Evolutionary conservation across 352 stramenopile genomes (phyloP).

Genomic region (Pythium grandisporangium): DNA sequence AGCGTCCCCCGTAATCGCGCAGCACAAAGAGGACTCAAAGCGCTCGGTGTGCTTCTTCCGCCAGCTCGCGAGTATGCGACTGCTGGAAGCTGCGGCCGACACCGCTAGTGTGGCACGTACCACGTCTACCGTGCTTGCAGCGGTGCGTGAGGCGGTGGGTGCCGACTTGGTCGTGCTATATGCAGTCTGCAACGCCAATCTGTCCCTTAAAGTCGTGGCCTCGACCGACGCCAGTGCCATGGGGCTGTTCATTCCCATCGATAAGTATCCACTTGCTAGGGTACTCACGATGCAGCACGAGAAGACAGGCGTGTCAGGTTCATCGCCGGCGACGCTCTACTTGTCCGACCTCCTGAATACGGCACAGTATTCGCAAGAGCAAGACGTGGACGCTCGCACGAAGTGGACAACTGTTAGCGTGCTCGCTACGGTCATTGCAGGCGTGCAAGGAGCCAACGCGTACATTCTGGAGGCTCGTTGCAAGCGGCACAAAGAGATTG

Average conservation of each 20-base stretch:
- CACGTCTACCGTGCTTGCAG: slow-evolving; percentile 29
- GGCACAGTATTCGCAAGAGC: too few species aligned
- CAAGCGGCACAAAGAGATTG: slow-evolving; percentile 25
- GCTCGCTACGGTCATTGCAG: slow-evolving; percentile 25
- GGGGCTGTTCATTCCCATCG: slow-evolving; percentile 37
- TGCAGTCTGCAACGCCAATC: slow-evolving; percentile 27
- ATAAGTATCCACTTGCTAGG: slow-evolving; percentile 36
- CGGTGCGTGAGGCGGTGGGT: slow-evolving; percentile 23
- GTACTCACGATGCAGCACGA: too few species aligned
- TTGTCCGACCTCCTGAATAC: too few species aligned
- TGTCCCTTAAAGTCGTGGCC: slow-evolving; percentile 32
- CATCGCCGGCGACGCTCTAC: too few species aligned
- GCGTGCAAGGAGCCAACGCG: slow-evolving; percentile 34
- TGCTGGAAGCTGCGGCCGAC: slow-evolving; percentile 26
- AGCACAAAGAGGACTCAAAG: slow-evolving; percentile 22
- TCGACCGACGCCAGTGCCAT: slow-evolving; percentile 30
- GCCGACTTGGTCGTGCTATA: slow-evolving; percentile 49
- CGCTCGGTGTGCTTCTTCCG: slow-evolving; percentile 52
- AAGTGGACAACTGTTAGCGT: slow-evolving; percentile 15
- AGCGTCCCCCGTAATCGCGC: background rate
- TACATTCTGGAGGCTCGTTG: slow-evolving; percentile 57
- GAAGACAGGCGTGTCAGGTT: too few species aligned
- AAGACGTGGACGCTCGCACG: slow-evolving; percentile 33
- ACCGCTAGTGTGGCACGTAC: slow-evolving; percentile 35
- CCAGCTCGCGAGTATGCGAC: slow-evolving; percentile 34